These are phyloP conservation scores for Nicotiana rustica DNA, from an alignment of 305 asterid genomes.

Conservation along the genomic window DNA sequence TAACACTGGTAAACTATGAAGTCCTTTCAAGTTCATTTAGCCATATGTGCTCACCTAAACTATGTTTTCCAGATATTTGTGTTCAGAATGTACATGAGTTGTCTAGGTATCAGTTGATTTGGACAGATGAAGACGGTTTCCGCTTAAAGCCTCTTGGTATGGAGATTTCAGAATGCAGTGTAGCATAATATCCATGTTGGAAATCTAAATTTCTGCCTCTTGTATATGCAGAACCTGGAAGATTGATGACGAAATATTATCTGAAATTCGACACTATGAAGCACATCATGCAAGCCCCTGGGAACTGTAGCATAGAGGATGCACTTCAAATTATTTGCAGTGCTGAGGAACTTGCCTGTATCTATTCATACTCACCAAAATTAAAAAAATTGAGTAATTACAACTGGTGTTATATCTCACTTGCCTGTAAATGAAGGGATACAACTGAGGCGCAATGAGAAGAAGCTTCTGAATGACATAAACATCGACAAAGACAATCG, in stretches of 20 bases:
- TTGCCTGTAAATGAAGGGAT: slow-evolving; percentile 77
- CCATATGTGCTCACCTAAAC: slow-evolving; percentile 35
- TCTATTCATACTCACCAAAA: slow-evolving; percentile 38
- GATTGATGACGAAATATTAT: slow-evolving; percentile 96
- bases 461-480: slow-evolving; percentile 88
- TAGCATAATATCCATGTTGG: slow-evolving; percentile 35
- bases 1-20: slow-evolving; percentile 20
- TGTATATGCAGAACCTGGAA: slow-evolving; percentile 80
- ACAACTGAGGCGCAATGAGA: slow-evolving; percentile 95
- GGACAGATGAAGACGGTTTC: slow-evolving; percentile 97
- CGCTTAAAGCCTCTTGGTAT: slow-evolving; percentile 91
- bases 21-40: slow-evolving; percentile 9
- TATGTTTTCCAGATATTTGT: slow-evolving; percentile 71
- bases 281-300: slow-evolving; percentile 83
- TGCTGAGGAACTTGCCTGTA: slow-evolving; percentile 95
- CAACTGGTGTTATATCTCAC: slow-evolving; percentile 39
- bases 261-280: slow-evolving; percentile 97
- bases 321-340: slow-evolving; percentile 76
- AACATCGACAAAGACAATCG: slow-evolving; percentile 88
- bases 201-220: slow-evolving; percentile 36
- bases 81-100: slow-evolving; percentile 86
- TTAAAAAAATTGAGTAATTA: slow-evolving; percentile 34
- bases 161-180: slow-evolving; percentile 30
- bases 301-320: slow-evolving; percentile 79
- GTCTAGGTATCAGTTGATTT: slow-evolving; percentile 80